Percentiles rank a stretch among this genome's conserved stretches.
Conservation (phyloP, 371 early-diverging fungal genomes). For the Mucor plumbeus region DNA sequence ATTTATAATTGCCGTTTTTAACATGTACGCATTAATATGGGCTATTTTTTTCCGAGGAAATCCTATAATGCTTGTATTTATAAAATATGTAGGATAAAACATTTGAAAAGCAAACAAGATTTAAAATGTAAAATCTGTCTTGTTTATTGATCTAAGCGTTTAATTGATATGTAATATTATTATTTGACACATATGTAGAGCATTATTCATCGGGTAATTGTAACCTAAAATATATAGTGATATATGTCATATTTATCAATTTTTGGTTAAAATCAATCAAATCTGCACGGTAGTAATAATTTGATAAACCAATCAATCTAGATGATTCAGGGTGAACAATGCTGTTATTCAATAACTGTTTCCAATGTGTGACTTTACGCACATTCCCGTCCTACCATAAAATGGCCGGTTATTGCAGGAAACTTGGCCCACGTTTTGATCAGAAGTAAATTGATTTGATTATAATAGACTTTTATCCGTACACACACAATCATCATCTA, state of each 20-base stretch:
- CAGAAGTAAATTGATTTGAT: slow-evolving; percentile 35
- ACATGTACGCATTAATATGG: too few relatives aligned
- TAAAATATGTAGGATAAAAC: too few relatives aligned
- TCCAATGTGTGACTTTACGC: not conserved
- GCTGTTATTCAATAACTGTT: slow-evolving; percentile 5
- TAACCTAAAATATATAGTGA: not conserved
- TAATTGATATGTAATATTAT: too few relatives aligned
- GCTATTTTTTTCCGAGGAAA: too few relatives aligned
- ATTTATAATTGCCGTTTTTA: too few relatives aligned
- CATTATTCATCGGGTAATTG: too few relatives aligned
- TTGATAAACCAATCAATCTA: not conserved
- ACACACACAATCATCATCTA: slow-evolving; percentile 7
- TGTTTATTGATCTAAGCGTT: too few relatives aligned
- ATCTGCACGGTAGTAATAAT: not conserved
- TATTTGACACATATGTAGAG: too few relatives aligned
- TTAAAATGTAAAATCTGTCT: too few relatives aligned
- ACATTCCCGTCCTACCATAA: slow-evolving; percentile 23
- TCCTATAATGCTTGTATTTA: too few relatives aligned
- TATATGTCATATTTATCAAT: not conserved
- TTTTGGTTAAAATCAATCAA: not conserved
- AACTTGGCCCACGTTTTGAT: slow-evolving; percentile 27
- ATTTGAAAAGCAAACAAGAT: too few relatives aligned
- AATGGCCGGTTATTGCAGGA: slow-evolving; percentile 28
- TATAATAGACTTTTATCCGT: slow-evolving; percentile 12
- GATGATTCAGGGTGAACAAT: slow-evolving; percentile 5